phyloP scores from a whole-genome alignment of 163 green algal species.

The Trebouxia gelatinosa region DNA sequence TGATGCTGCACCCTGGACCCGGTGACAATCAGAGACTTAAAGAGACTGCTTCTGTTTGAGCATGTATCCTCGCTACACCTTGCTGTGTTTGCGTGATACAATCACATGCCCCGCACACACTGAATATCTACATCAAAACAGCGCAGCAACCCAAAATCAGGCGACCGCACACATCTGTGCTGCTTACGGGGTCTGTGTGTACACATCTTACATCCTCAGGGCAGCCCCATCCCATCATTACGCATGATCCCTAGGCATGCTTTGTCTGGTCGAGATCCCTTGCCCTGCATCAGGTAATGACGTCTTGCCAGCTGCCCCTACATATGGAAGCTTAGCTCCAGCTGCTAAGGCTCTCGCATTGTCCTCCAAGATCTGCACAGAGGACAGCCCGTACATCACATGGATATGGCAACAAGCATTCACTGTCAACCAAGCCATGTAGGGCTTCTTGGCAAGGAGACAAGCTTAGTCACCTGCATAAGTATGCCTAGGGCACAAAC shows the following conservation, averaged over 20 bases:
- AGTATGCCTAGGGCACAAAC: neutral
- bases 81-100: too few species aligned
- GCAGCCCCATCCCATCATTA: too few species aligned
- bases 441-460: neutral
- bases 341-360: conserved; percentile 9
- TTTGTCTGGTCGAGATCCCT: neutral
- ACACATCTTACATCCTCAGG: too few species aligned
- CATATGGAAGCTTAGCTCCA: neutral
- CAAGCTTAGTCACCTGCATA: neutral
- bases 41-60: too few species aligned
- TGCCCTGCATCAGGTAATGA: neutral
- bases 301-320: neutral
- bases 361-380: neutral
- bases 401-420: neutral
- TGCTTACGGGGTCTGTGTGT: too few species aligned
- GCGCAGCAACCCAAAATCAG: too few species aligned
- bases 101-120: too few species aligned
- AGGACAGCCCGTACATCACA: neutral
- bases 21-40: too few species aligned
- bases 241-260: conserved; percentile 21
- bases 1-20: too few species aligned
- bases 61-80: too few species aligned
- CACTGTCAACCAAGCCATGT: neutral
- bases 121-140: too few species aligned
- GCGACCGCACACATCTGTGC: too few species aligned